Conservation (phyloP, 768 basidiomycete species). For the Boletus pseudo-olivaceus region DNA sequence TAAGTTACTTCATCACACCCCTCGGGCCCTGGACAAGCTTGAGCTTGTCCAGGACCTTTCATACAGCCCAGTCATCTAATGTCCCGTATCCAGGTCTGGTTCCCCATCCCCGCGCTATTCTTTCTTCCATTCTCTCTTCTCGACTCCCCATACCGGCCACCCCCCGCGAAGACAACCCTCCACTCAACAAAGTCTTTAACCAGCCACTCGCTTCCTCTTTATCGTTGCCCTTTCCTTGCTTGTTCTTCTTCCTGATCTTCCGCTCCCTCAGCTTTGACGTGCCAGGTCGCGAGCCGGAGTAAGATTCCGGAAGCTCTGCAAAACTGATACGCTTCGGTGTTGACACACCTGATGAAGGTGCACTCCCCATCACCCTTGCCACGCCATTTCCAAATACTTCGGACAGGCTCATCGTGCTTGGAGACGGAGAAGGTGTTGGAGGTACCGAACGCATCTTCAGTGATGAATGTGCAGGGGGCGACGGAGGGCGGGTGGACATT, state of each 20-base stretch:
- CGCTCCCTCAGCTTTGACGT: conserved; percentile 35
- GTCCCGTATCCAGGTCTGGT: conserved; percentile 37
- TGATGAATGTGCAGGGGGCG: conserved; percentile 54
- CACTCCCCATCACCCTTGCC: conserved; percentile 33
- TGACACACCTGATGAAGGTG: conserved; percentile 48
- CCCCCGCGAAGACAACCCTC: conserved; percentile 25
- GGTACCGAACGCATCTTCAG: conserved; percentile 39
- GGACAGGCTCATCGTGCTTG: conserved; percentile 24
- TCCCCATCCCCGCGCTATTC: conserved; percentile 49
- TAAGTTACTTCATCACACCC: conserved; percentile 11
- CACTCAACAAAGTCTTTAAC: conserved; percentile 21
- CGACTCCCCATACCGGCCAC: conserved; percentile 23
- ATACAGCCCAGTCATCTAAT: conserved; percentile 60
- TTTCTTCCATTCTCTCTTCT: conserved; percentile 52
- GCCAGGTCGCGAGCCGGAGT: conserved; percentile 38
- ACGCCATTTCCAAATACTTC: conserved; percentile 29
- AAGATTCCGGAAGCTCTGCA: conserved; percentile 69
- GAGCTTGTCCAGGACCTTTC: conserved; percentile 2
- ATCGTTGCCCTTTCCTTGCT: conserved; percentile 33
- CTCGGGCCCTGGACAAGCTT: neutral
- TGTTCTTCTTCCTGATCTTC: conserved; percentile 30
- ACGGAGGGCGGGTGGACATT: conserved; percentile 59
- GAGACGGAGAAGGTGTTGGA: conserved; percentile 36
- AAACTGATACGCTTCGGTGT: conserved; percentile 80
- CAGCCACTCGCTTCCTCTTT: conserved; percentile 24